Base-by-base conservation (phyloP, 768 basidiomycete species). In the Leccinum obscurum region DNA sequence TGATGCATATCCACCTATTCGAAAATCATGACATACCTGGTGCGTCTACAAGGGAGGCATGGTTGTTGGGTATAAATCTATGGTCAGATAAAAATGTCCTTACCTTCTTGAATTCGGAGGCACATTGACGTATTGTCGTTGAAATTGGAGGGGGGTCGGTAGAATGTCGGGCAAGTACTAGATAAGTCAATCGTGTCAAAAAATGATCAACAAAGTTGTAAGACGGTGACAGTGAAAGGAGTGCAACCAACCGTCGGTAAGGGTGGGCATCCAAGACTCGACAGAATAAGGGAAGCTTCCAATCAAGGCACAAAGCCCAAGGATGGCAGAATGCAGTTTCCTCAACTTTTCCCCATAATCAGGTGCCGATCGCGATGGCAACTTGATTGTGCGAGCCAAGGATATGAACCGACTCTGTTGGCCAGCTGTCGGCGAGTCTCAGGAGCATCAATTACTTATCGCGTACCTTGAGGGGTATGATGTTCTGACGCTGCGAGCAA, bases 281-380 rank as follows among this genome's bases (percentile, higher is more conserved):
- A 98, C 89, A 2, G 94, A 95, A 75, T 97, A 97, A 0, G 96
- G 96, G 72, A 91, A 96, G 59, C 94, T 95, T 67, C 95, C 92
- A 35, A 98, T 85, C 34, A 98, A 78, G 6, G 96, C 93, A 64
- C 92, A 93, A 49, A 95, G 87, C n/a, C 96, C 96, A 52, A 98
- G 81, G 59, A 98, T 90, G 2, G 94, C 94, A 32, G 92, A 92
- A 71, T 97, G 94, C 58, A 95, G 79, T 52, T 82, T 81, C 51
- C 87, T 84, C 64, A 95, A 71, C 13, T 85, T 81, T 57, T 87
- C 85, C n/a, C 87, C 82, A 68, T 95, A 95, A 15, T 77, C 70
- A 41, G 88, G 81, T 62, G 92, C 86, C 49, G 84, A 80, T 64
- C 93, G 81, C 56, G 80, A 74, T 22, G 93, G 93, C 50, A 96